phyloP scores from a whole-genome alignment of 257 asterid genomes.

The Lantana camara region DNA sequence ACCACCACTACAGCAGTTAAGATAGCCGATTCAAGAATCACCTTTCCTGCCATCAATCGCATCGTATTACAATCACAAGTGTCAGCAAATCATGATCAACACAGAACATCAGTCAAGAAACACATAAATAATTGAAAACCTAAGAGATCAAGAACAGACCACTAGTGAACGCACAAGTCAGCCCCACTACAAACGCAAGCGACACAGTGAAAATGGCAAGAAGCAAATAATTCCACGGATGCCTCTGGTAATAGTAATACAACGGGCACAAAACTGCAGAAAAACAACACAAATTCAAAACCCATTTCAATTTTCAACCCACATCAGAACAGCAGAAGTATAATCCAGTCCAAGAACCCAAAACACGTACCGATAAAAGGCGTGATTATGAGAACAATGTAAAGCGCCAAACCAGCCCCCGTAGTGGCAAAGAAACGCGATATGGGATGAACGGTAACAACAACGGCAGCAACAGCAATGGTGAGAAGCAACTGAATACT shows the following conservation, averaged over 20 bases:
- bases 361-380: conserved; percentile 56
- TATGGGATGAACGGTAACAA: conserved; percentile 55
- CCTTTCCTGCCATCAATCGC: conserved; percentile 51
- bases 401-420: conserved; percentile 60
- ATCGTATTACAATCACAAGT: too few species aligned
- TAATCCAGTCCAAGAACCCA: background rate
- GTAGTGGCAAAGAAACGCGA: conserved; percentile 54
- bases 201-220: conserved; percentile 75
- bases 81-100: too few species aligned
- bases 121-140: background rate
- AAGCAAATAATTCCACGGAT: conserved; percentile 77
- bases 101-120: too few species aligned
- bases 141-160: conserved; percentile 40
- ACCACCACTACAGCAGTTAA: conserved; percentile 48
- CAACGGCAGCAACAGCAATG: conserved; percentile 57
- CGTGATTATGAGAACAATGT: conserved; percentile 54
- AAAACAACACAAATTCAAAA: background rate
- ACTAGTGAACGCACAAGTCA: conserved; percentile 73
- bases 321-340: too few species aligned
- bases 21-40: conserved; percentile 47
- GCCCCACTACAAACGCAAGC: conserved; percentile 70
- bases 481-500: conserved; percentile 68
- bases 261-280: conserved; percentile 70
- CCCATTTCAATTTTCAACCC: background rate
- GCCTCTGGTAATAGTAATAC: conserved; percentile 70